phyloP scores from a whole-genome alignment of 768 basidiomycete genomes.

The Lactarius hengduanensis region DNA sequence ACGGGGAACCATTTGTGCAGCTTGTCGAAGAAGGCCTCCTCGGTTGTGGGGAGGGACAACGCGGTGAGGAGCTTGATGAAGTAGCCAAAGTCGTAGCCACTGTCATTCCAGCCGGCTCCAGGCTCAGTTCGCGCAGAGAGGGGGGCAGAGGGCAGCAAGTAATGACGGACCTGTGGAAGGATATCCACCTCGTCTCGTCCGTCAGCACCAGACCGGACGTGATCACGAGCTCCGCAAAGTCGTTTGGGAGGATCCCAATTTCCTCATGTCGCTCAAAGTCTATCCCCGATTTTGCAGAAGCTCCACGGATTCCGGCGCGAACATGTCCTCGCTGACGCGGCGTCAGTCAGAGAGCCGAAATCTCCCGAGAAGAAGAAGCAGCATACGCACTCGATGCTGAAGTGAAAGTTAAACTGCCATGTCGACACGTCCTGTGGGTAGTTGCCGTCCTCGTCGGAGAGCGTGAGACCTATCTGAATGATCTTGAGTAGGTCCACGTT shows the following conservation, averaged over 20 bases:
- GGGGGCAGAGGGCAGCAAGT: constrained; percentile 10
- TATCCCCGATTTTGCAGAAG: constrained; percentile 89
- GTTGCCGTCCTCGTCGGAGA: constrained; percentile 92
- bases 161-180: constrained; percentile 85
- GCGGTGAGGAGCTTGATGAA: constrained; percentile 91
- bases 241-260: constrained; percentile 86
- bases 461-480: constrained; percentile 94
- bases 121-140: constrained; percentile 1
- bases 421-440: constrained; percentile 87
- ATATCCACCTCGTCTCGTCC: constrained; percentile 92
- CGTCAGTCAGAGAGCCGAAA: constrained; percentile 8
- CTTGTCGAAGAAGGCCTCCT: constrained; percentile 87
- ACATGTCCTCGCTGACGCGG: constrained; percentile 87
- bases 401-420: constrained; percentile 99
- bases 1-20: constrained; percentile 92
- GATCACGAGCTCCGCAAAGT: constrained; percentile 96
- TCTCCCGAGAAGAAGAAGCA: background rate
- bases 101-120: constrained; percentile 35
- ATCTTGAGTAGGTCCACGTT: constrained; percentile 98
- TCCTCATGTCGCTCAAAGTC: constrained; percentile 94
- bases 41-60: constrained; percentile 81
- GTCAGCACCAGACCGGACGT: constrained; percentile 91
- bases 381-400: constrained; percentile 75
- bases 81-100: constrained; percentile 99
- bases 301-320: constrained; percentile 95